Conservation (phyloP, 2,329 filamentous ascomycete genomes). For the Dichotomopilus funicola region DNA sequence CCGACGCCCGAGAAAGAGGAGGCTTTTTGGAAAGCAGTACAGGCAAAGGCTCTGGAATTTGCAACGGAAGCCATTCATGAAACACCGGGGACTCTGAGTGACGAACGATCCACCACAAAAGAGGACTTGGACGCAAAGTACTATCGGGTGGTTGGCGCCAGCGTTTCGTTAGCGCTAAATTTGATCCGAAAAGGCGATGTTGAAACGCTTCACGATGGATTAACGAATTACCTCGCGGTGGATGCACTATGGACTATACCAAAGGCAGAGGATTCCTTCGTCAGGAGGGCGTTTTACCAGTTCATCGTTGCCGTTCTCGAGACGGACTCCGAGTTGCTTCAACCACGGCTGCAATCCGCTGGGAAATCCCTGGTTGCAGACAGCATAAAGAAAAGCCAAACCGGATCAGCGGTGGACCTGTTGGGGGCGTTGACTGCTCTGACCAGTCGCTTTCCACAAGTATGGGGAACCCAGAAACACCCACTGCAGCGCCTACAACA, state of each 20-base stretch:
- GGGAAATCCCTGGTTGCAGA: conserved; percentile 61
- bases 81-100: conserved; percentile 74
- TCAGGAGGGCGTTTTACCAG: conserved; percentile 47
- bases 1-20: conserved; percentile 70
- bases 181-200: conserved; percentile 53
- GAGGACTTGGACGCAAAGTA: conserved; percentile 88
- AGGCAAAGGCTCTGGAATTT: conserved; percentile 73
- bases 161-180: conserved; percentile 48
- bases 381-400: conserved; percentile 65
- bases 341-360: conserved; percentile 44
- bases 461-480: conserved; percentile 67
- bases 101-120: conserved; percentile 73
- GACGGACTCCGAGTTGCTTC: conserved; percentile 39
- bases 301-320: conserved; percentile 45
- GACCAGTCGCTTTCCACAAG: conserved; percentile 56
- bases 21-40: conserved; percentile 75
- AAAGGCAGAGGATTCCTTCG: conserved; percentile 52
- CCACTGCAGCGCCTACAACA: conserved; percentile 53
- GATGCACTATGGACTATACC: conserved; percentile 62
- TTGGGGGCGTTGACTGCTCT: conserved; percentile 60
- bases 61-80: conserved; percentile 75
- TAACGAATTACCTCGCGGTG: conserved; percentile 60
- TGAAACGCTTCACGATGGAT: conserved; percentile 52
- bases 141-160: conserved; percentile 59
- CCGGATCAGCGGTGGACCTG: conserved; percentile 66